Evolutionary conservation across 2,329 filamentous ascomycete species (phyloP), one percentile per base, ranked within the genome.

Genomic region (Pestalotiopsis sp.): DNA sequence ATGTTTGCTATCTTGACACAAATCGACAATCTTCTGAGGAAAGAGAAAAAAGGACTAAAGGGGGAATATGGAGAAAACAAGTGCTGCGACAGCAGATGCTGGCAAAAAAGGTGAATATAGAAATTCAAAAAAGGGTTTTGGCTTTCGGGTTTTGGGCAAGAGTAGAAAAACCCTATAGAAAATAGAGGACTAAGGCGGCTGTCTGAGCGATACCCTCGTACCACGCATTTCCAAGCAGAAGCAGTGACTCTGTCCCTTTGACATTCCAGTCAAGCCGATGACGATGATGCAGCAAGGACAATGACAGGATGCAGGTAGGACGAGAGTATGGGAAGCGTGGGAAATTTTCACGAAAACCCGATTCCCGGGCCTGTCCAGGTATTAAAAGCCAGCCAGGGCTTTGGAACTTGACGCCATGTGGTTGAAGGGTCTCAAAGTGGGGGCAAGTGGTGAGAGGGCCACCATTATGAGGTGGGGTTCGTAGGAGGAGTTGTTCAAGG

Each of bases 1-100:
- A 77, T 77, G 36, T 72, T 81, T 80, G 66, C 57, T 67, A 63
- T 52, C 61, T 63, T 63, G 59, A 52, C 66, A 60, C 27, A 36
- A 66, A 41, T 27, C 20, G 36, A 66, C 17, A 27, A 45, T 64
- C 39, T 49, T 36, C 41, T 7, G 52, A 57, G 41, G 12, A 49
- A 64, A 57, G 45, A 27, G 20, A n/a, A 52, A 49, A 52, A 52
- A 52, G 45, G 20, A 52, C 45, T 52, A 52, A 52, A 52, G 20
- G 45, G 20, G 45, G 17, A 52, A 52, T 52, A 52, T 31, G 27
- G 27, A 57, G 59, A 69, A 61, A 61, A 60, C 31, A 68, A 60
- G 67, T 67, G 69, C 61, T 65, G 45, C 49, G 31, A 45, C 71
- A 52, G 70, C 20, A 56, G 67, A 68, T 49, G 41, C 64, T 69